Base-by-base conservation (phyloP, 108 stramenopile genomes). In the Fistulifera pelliculosa region DNA sequence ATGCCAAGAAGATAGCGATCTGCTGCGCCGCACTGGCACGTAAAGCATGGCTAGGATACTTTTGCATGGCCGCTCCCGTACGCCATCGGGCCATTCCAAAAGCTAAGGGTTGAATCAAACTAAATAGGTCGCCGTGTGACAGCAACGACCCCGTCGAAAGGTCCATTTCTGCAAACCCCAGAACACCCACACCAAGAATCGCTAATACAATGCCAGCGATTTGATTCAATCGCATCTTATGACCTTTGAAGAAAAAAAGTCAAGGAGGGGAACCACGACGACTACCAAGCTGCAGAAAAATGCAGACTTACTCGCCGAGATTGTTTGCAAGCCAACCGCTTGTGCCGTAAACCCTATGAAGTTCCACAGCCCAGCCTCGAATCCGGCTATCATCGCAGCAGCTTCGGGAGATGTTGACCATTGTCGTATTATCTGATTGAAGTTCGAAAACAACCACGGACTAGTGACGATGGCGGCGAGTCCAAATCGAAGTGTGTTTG, bases 201-300 rank as follows among this genome's bases (percentile, higher is more conserved):
- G 95, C 93, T 49, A 93, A 49, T 2, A 69, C 27, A 6, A 73
- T 76, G 11, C 88, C 84, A 10, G 75, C 47, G 23, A 75, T 58
- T 66, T 80, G 69, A 10, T 72, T 71, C 23, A 56, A 27, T 5
- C 58, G 44, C 0, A 90, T 54, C 35, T 61, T 55, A 31, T 79
- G 84, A 0, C 79, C 86, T 17, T 45, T 45, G 68, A 43, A 66
- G 31, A 35, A 1, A 85, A 26, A 38, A 62, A 80, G 39, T 94
- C 91, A 14, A 96, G 49, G 16, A 94, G 43, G 0, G 93, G 93
- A 15, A 96, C 95, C 31, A 83, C 75, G 16, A 96, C 83, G 18
- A 96, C 93, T 2, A 87, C 89, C 56, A 96, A 73, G 31, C 80
- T 83, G 59, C 95, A 94, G 25, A 96, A 74, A 70, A 96, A 96